Base-by-base conservation (phyloP, 768 basidiomycete genomes). In the Russula compacta region DNA sequence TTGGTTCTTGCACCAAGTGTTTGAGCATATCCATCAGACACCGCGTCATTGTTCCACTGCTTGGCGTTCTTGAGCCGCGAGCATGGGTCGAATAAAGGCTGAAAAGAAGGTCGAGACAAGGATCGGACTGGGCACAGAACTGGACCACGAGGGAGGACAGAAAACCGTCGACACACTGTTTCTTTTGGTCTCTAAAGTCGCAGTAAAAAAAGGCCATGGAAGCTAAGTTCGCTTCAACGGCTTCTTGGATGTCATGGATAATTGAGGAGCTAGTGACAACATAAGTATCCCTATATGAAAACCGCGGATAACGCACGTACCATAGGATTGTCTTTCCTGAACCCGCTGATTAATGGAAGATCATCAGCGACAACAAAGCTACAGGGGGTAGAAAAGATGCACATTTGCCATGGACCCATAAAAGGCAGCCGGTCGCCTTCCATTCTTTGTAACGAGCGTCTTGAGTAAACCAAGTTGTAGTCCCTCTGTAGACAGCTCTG, bases 351-450 rank as follows among this genome's bases (percentile, higher is more conserved):
- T 14, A 2, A 19, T 0, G 11, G 42, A 54, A 14, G 36, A 15
- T 21, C 12, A 21, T 47, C 12, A 49, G 38, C 21, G 11, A 12
- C 19, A 6, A 39, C 32, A 6, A 35, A n/a, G 29, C 36, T 2
- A 29, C 0, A 11, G 24, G 29, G n/a, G 15, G 1, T 14, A 2
- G 46, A 10, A 32, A 54, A 6, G 15, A 19, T 24, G 2, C 17
- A 54, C 59, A 49, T 60, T 54, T 60, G 12, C 59, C 59, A 15
- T 60, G 24, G n/a, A 59, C 40, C 58, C 58, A 59, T 21, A 59
- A n/a, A 15, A 59, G 32, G 5, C 44, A 46, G 14, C 52, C 59
- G 1, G 21, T 53, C n/a, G 29, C 24, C 17, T 53, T 53, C 59
- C 59, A 59, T 48, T 60, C 44, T 14, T 54, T 51, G 32, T 54